Evolutionary conservation across 352 stramenopile genomes (phyloP).

Genomic region (Phytophthora cryptogea): DNA sequence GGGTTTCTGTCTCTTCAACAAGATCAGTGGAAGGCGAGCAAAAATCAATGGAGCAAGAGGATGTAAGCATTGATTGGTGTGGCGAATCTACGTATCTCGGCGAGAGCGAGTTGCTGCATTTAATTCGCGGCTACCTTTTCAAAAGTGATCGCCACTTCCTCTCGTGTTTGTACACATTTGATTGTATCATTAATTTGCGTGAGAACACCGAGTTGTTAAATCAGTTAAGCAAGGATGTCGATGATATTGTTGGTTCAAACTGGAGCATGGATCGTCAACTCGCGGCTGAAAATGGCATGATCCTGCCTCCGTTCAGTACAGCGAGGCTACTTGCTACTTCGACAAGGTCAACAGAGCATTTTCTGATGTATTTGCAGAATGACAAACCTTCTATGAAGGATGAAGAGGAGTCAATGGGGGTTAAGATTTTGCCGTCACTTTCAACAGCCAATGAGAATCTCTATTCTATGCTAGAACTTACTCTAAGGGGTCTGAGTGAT

Average conservation of each 20-base stretch:
- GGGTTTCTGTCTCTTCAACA: conserved; percentile 8
- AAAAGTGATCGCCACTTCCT: conserved; percentile 80
- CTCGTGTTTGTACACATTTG: conserved; percentile 84
- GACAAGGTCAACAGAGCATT: conserved; percentile 75
- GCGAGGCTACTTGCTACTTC: conserved; percentile 70
- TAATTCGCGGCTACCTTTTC: conserved; percentile 79
- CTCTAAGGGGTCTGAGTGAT: conserved; percentile 74
- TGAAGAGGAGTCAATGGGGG: conserved; percentile 4
- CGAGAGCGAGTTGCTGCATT: conserved; percentile 71
- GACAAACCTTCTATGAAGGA: conserved; percentile 13
- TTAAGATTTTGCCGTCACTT: conserved; percentile 23
- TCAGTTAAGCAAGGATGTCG: conserved; percentile 39
- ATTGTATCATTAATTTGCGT: conserved; percentile 66
- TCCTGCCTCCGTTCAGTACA: conserved; percentile 88
- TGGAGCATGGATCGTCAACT: conserved; percentile 52
- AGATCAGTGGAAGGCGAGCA: conserved; percentile 40
- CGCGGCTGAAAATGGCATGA: conserved; percentile 48
- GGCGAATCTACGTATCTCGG: conserved; percentile 54
- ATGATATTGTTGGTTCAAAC: conserved; percentile 56
- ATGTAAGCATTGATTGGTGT: conserved; percentile 40
- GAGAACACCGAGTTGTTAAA: conserved; percentile 48
- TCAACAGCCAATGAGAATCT: conserved; percentile 80
- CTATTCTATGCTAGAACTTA: conserved; percentile 88
- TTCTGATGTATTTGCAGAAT: conserved; percentile 85
- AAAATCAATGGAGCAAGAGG: conserved; percentile 54